Conservation (phyloP, 345 rosid species). For the Noccaea bulbosa region DNA sequence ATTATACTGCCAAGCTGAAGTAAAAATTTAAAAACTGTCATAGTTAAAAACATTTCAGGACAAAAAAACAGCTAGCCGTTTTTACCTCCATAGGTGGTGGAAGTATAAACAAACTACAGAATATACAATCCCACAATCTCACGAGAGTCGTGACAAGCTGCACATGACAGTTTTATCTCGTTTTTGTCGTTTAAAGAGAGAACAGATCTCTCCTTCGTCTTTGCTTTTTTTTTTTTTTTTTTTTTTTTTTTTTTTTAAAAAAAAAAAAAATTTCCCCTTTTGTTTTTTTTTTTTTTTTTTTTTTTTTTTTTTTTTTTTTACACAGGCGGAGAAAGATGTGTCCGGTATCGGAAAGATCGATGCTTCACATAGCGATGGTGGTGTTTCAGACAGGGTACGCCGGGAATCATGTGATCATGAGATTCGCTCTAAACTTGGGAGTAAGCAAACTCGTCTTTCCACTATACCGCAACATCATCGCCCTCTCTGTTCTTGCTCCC, state of each 20-base stretch:
- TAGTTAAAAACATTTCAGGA: too few relatives aligned
- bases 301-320: not conserved
- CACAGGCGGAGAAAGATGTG: slow-evolving; percentile 29
- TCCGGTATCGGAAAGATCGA: slow-evolving; percentile 49
- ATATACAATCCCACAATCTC: not conserved
- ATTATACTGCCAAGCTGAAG: too few relatives aligned
- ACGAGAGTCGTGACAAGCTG: slow-evolving; percentile 24
- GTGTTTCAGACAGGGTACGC: slow-evolving; percentile 70
- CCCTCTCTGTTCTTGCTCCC: slow-evolving; percentile 62
- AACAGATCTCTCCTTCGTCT: slow-evolving; percentile 25
- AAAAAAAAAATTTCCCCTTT: too few relatives aligned
- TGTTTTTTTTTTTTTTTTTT: not conserved
- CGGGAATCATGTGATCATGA: slow-evolving; percentile 63
- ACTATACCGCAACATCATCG: slow-evolving; percentile 66
- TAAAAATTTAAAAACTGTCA: too few relatives aligned
- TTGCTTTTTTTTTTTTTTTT: not conserved
- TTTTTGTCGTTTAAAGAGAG: slow-evolving; percentile 29
- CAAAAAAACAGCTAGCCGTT: not conserved
- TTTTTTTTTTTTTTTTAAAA: too few relatives aligned
- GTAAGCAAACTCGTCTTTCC: slow-evolving; percentile 79
- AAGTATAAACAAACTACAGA: not conserved
- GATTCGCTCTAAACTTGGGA: slow-evolving; percentile 70
- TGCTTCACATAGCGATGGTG: slow-evolving; percentile 68
- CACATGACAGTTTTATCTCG: slow-evolving; percentile 37
- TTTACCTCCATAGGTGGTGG: not conserved